Evolutionary conservation across 495 filamentous ascomycete genomes (phyloP), one percentile per base, ranked within the genome.

Genomic region (Penicillium lagena): DNA sequence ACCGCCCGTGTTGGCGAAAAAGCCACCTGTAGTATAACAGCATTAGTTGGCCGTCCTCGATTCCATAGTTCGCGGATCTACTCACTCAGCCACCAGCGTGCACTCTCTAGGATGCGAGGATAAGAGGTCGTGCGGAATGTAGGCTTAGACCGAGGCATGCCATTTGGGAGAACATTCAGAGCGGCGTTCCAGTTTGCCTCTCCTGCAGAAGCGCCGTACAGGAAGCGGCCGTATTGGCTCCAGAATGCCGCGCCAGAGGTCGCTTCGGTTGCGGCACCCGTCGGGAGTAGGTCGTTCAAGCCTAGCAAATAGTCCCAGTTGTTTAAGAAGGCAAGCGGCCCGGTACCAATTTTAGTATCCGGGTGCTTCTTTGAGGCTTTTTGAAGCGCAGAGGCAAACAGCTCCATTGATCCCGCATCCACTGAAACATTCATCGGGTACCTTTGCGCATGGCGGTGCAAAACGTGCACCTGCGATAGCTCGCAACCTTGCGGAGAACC

Each of bases 371-470:
- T 55, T 9, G 64, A 63, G 42, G 71, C 75, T 13, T 78, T 77
- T 7, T 49, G 47, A 1, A 79, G 39, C 41, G 78, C 78, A 0
- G 58, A 30, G 0, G 61, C 68, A 43, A 80, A 78, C 9, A 50
- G 50, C 13, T 65, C 57, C 48, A 78, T 68, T 42, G 67, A 70
- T 7, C 40, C 54, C 6, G 68, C 72, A 52, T 80, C 75, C 7
- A 70, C 61, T 1, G 43, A 42, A 37, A 41, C 51, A 9, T 42
- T 22, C 1, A 64, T 72, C 0, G 73, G 73, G 46, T 76, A 78
- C 35, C 75, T 64, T 49, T 79, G 67, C 1, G 73, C 73, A 52
- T 79, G 76, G 17, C 77, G 66, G 45, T 77, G 76, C 1, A 80
- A 60, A 10, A 64, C 52, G 41, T 76, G 71, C 10, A 61, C 73